Percentiles rank a stretch among this genome's conserved stretches.
Conservation (phyloP, 331 rosid species). For the Rhamnella rubrinervis region DNA sequence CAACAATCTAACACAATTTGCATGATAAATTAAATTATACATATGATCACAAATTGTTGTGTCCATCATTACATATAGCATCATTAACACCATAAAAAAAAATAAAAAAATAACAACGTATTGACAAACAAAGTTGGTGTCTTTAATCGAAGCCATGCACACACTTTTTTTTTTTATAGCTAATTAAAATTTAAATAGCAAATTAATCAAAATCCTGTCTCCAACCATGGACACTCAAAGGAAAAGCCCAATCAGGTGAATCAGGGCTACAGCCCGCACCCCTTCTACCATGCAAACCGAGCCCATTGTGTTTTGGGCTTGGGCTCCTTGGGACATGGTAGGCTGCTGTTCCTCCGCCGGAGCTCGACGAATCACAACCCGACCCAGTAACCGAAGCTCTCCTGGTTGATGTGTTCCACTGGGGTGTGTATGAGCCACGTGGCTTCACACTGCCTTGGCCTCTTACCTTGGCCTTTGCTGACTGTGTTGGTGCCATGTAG, state of each 20-base stretch:
- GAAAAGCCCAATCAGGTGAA: conserved; percentile 56
- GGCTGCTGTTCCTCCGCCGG: conserved; percentile 44
- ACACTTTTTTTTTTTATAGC: too few relatives aligned
- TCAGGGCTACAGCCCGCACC: conserved; percentile 42
- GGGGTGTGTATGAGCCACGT: not conserved
- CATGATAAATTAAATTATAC: not conserved
- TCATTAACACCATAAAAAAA: not conserved
- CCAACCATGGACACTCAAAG: conserved; percentile 56
- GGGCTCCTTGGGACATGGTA: conserved; percentile 50
- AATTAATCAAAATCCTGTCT: conserved; percentile 43
- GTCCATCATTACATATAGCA: not conserved
- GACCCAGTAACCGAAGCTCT: conserved; percentile 26
- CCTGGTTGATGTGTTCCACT: conserved; percentile 56
- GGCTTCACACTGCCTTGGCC: conserved; percentile 42
- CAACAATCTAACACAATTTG: too few relatives aligned
- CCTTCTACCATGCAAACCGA: conserved; percentile 40
- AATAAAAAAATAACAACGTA: not conserved
- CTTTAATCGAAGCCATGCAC: not conserved
- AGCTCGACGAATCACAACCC: conserved; percentile 58
- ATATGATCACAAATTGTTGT: not conserved
- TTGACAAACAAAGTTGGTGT: conserved; percentile 17
- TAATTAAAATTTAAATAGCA: not conserved
- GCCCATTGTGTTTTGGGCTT: conserved; percentile 51
- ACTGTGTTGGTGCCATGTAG: conserved; percentile 87
- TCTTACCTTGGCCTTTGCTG: conserved; percentile 82